A percentile compares a stretch with the other conserved stretches of the same genome.
Conservation (phyloP, 352 stramenopile genomes). For the Globisporangium spinosum region DNA sequence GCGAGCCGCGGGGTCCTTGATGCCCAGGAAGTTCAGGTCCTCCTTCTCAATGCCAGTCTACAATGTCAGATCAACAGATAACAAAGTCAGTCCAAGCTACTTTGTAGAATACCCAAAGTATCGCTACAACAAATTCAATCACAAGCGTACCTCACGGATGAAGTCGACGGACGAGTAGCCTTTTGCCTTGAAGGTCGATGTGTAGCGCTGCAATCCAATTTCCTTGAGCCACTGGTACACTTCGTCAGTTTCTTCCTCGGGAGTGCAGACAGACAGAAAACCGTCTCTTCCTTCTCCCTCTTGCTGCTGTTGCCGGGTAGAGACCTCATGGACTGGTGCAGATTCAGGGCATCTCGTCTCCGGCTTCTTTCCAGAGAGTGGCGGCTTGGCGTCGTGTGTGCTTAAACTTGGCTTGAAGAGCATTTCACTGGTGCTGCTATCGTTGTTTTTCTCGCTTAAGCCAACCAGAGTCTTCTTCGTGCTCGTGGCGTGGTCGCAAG, state of each 20-base stretch:
- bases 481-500: not conserved
- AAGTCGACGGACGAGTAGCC: slow-evolving; percentile 78
- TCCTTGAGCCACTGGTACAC: slow-evolving; percentile 72
- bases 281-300: not conserved
- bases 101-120: not conserved
- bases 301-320: slow-evolving; percentile 27
- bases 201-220: slow-evolving; percentile 55
- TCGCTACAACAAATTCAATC: not conserved
- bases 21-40: slow-evolving; percentile 83
- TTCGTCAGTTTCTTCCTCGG: slow-evolving; percentile 55
- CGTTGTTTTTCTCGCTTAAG: slow-evolving; percentile 23
- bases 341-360: slow-evolving; percentile 16
- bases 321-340: slow-evolving; percentile 19
- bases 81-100: not conserved
- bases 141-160: slow-evolving; percentile 68
- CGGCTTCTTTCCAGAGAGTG: slow-evolving; percentile 14
- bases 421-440: slow-evolving; percentile 17
- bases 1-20: slow-evolving; percentile 60
- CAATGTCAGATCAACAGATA: not conserved
- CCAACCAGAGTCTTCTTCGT: slow-evolving; percentile 10
- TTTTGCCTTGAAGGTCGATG: slow-evolving; percentile 68
- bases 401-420: slow-evolving; percentile 4
- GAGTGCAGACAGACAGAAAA: slow-evolving; percentile 19
- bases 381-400: not conserved
- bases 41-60: slow-evolving; percentile 85